phyloP scores from a whole-genome alignment of 2,329 filamentous ascomycete species.

The Chaetomiaceae sp. region DNA sequence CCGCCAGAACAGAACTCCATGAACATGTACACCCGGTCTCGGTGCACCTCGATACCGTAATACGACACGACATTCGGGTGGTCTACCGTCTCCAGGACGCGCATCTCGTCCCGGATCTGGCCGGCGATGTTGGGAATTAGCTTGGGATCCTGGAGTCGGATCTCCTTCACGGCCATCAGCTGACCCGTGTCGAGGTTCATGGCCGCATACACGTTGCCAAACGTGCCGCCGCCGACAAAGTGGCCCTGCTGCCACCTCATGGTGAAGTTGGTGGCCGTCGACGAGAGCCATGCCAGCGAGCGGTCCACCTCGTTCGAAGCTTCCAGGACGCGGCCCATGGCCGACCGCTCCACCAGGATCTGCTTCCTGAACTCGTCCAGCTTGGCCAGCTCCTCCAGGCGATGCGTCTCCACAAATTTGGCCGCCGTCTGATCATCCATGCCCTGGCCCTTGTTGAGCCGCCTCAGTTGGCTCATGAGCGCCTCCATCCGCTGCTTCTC shows the following conservation, averaged over 20 bases:
- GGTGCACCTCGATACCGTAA: conserved; percentile 94
- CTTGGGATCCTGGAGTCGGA: conserved; percentile 92
- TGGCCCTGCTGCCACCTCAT: conserved; percentile 99
- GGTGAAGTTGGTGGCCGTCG: conserved; percentile 89
- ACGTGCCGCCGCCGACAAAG: conserved; percentile 93
- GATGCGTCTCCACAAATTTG: conserved; percentile 66
- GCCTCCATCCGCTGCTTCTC: conserved; percentile 86
- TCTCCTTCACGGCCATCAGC: conserved; percentile 98
- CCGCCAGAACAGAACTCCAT: conserved; percentile 99
- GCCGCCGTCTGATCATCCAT: conserved; percentile 81
- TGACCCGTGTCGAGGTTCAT: conserved; percentile 96
- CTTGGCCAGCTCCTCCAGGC: conserved; percentile 63
- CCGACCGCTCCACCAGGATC: conserved; percentile 77
- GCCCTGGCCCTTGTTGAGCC: conserved; percentile 68
- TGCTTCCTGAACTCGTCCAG: conserved; percentile 75
- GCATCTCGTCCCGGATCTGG: conserved; percentile 96
- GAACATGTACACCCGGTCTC: conserved; percentile 99
- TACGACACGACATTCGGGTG: conserved; percentile 98
- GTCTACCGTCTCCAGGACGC: conserved; percentile 87
- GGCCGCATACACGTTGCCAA: conserved; percentile 93
- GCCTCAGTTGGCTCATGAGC: conserved; percentile 66
- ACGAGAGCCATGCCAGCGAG: conserved; percentile 87
- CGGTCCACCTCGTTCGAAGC: conserved; percentile 93
- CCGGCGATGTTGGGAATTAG: conserved; percentile 88
- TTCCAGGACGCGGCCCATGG: conserved; percentile 84